phyloP scores from a whole-genome alignment of 2,329 filamentous ascomycete genomes.

The Diaporthe vaccinii region DNA sequence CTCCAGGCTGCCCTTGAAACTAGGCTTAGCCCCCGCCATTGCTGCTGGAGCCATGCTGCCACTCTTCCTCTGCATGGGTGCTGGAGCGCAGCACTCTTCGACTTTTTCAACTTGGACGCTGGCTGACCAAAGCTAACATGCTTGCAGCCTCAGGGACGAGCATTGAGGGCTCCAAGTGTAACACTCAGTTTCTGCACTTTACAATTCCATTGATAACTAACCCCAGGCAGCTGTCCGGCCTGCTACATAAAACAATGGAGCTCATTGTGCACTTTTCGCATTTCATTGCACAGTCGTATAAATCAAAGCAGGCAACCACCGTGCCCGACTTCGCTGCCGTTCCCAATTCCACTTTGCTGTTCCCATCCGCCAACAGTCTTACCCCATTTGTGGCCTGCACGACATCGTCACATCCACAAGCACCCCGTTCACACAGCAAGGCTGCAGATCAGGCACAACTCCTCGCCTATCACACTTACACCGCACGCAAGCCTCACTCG shows the following conservation, averaged over 20 bases:
- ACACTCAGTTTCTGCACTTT: background rate
- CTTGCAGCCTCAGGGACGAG: background rate
- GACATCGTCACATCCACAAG: slow-evolving; percentile 20
- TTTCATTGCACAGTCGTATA: slow-evolving; percentile 30
- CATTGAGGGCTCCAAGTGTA: slow-evolving; percentile 5
- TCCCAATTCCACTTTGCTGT: slow-evolving; percentile 14
- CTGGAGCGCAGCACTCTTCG: background rate
- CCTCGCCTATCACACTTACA: slow-evolving; percentile 20
- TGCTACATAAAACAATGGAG: slow-evolving; percentile 15
- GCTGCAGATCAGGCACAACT: slow-evolving; percentile 18
- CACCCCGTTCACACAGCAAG: background rate
- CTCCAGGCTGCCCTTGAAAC: slow-evolving; percentile 29
- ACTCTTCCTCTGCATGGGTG: background rate
- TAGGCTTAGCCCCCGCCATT: slow-evolving; percentile 2
- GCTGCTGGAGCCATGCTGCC: slow-evolving; percentile 3
- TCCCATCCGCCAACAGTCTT: slow-evolving; percentile 15
- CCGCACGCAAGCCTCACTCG: slow-evolving; percentile 3
- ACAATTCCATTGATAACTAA: background rate
- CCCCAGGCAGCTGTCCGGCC: slow-evolving; percentile 36
- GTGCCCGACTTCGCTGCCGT: slow-evolving; percentile 31
- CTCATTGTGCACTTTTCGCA: slow-evolving; percentile 18
- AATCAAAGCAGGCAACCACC: slow-evolving; percentile 29
- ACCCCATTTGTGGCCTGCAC: slow-evolving; percentile 33
- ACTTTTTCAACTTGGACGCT: slow-evolving; percentile 33
- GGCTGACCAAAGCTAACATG: background rate